Percentiles rank a stretch among this genome's conserved stretches.
phyloP scores from a whole-genome alignment of 2,329 filamentous ascomycete species.

The Alternaria consortialis region DNA sequence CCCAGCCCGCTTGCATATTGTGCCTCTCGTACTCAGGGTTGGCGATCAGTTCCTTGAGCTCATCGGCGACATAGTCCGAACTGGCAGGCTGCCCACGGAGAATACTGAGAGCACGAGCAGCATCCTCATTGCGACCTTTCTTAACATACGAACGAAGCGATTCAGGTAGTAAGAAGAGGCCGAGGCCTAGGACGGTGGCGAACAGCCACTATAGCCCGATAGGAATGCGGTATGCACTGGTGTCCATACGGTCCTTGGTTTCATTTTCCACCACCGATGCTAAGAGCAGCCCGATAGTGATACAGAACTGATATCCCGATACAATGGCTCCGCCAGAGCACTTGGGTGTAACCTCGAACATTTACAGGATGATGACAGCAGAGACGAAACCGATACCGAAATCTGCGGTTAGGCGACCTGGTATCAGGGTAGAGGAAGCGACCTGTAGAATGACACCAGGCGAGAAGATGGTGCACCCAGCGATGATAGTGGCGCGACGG shows the following conservation, averaged over 20 bases:
- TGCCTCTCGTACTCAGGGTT: constrained; percentile 82
- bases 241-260: constrained; percentile 69
- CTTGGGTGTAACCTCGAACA: constrained; percentile 78
- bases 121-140: constrained; percentile 73
- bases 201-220: constrained; percentile 83
- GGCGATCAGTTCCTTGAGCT: constrained; percentile 85
- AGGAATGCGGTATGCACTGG: constrained; percentile 76
- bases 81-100: constrained; percentile 78
- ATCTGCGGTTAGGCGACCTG: constrained; percentile 52
- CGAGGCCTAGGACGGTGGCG: constrained; percentile 76
- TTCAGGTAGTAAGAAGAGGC: constrained; percentile 81
- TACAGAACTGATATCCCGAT: constrained; percentile 81
- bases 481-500: constrained; percentile 68
- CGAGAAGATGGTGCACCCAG: constrained; percentile 49
- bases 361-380: constrained; percentile 69
- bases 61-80: constrained; percentile 78
- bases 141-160: constrained; percentile 88
- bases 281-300: constrained; percentile 80
- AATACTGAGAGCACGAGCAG: constrained; percentile 68
- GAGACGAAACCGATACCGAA: constrained; percentile 53
- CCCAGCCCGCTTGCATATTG: constrained; percentile 69
- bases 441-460: constrained; percentile 51
- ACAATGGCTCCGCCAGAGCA: constrained; percentile 82
- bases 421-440: constrained; percentile 49
- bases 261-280: constrained; percentile 78